phyloP scores from a whole-genome alignment of 2,329 filamentous ascomycete genomes.

The Raffaelea albimanens region DNA sequence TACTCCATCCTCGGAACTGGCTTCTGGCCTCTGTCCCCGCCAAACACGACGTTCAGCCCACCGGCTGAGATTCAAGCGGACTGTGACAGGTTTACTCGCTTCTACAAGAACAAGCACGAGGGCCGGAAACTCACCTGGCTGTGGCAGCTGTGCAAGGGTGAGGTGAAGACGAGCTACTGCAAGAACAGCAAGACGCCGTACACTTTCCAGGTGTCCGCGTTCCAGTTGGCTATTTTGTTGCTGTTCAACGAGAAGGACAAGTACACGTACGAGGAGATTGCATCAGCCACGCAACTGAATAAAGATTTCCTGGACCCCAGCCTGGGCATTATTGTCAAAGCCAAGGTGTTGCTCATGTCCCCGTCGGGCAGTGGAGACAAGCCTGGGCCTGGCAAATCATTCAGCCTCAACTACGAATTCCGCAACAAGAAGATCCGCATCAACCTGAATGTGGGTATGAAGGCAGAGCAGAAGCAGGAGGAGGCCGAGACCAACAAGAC shows the following conservation, averaged over 20 bases:
- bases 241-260: conserved; percentile 89
- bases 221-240: conserved; percentile 92
- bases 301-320: conserved; percentile 80
- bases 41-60: conserved; percentile 79
- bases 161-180: conserved; percentile 88
- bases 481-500: conserved; percentile 98
- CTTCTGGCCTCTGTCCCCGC: conserved; percentile 89
- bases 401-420: conserved; percentile 85
- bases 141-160: conserved; percentile 97
- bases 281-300: conserved; percentile 68
- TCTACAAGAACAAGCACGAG: conserved; percentile 94
- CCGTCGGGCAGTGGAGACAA: conserved; percentile 62
- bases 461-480: conserved; percentile 93
- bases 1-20: conserved; percentile 93
- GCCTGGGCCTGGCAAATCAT: conserved; percentile 67
- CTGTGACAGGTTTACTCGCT: conserved; percentile 79
- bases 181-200: conserved; percentile 84
- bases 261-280: conserved; percentile 80
- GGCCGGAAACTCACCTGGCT: conserved; percentile 96
- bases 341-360: conserved; percentile 71
- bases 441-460: conserved; percentile 90
- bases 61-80: conserved; percentile 78
- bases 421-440: conserved; percentile 98
- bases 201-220: conserved; percentile 94
- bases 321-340: conserved; percentile 79